phyloP scores from a whole-genome alignment of 2,329 filamentous ascomycete genomes.

The Pseudodiploospora longispora region DNA sequence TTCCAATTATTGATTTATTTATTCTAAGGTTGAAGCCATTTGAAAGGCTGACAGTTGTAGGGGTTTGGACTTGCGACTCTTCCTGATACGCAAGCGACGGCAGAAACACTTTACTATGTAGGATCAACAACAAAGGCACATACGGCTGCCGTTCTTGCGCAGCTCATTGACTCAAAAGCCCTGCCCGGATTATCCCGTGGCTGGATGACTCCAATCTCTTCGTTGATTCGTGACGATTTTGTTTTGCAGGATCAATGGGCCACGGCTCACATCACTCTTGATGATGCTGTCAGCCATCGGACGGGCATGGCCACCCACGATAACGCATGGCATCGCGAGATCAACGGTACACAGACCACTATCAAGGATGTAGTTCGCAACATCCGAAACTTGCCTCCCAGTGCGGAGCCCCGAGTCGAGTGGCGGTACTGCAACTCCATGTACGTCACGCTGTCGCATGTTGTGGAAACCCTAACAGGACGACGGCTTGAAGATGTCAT shows the following conservation, averaged over 20 bases:
- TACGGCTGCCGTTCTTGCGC: conserved; percentile 38
- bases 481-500: conserved; percentile 31
- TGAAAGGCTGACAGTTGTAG: conserved; percentile 8
- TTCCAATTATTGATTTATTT: background rate
- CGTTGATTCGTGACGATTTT: conserved; percentile 43
- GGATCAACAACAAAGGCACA: conserved; percentile 51
- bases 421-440: conserved; percentile 46
- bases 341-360: conserved; percentile 22
- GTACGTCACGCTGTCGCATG: conserved; percentile 35
- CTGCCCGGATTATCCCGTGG: conserved; percentile 19
- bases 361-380: conserved; percentile 31
- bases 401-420: conserved; percentile 33
- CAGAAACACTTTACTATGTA: conserved; percentile 44
- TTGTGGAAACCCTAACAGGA: conserved; percentile 34
- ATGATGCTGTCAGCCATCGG: conserved; percentile 46
- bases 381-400: conserved; percentile 36
- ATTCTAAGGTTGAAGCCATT: background rate
- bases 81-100: conserved; percentile 32
- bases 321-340: conserved; percentile 11
- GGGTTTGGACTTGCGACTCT: conserved; percentile 23
- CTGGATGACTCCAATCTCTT: conserved; percentile 39
- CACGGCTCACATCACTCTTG: conserved; percentile 41
- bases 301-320: conserved; percentile 41
- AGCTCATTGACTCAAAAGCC: conserved; percentile 35
- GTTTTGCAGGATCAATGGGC: conserved; percentile 36